These are phyloP conservation scores for Stephania cephalantha DNA, from an alignment of 164 flowering plant species.

Conservation along the genomic window DNA sequence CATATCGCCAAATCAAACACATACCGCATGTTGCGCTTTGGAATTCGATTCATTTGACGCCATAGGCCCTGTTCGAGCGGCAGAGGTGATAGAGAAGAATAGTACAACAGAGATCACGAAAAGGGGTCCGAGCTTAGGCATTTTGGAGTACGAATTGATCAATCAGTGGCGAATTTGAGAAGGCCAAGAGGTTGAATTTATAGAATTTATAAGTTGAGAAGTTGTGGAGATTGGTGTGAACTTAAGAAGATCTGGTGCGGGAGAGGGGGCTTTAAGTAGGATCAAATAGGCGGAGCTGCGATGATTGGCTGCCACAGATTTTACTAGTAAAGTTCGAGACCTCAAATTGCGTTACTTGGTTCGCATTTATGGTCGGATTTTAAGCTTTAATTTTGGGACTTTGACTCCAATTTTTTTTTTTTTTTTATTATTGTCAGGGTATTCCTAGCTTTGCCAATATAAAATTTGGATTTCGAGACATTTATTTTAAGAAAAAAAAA, in stretches of 20 bases:
- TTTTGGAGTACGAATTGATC: background rate
- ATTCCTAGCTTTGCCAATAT: too few species aligned
- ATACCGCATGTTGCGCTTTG: conserved; percentile 13
- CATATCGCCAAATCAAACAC: background rate
- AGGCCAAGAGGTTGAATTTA: conserved; percentile 10
- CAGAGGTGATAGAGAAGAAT: conserved; percentile 17
- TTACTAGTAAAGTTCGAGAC: background rate
- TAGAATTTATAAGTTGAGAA: background rate
- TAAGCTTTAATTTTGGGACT: too few species aligned
- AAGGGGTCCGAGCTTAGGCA: conserved; percentile 15
- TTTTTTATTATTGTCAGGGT: too few species aligned
- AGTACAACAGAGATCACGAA: conserved; percentile 21
- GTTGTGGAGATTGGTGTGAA: background rate
- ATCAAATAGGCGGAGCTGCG: background rate
- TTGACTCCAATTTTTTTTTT: too few species aligned
- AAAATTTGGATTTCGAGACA: too few species aligned
- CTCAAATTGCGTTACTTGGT: background rate
- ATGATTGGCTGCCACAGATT: background rate
- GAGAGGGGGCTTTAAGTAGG: background rate
- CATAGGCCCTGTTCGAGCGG: conserved; percentile 24
- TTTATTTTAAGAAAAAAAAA: too few species aligned
- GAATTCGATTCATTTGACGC: conserved; percentile 6
- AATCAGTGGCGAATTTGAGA: background rate
- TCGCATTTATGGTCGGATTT: background rate
- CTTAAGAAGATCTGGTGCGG: background rate